Conservation (phyloP, 2,329 filamentous ascomycete genomes). For the Colletotrichum sp. region DNA sequence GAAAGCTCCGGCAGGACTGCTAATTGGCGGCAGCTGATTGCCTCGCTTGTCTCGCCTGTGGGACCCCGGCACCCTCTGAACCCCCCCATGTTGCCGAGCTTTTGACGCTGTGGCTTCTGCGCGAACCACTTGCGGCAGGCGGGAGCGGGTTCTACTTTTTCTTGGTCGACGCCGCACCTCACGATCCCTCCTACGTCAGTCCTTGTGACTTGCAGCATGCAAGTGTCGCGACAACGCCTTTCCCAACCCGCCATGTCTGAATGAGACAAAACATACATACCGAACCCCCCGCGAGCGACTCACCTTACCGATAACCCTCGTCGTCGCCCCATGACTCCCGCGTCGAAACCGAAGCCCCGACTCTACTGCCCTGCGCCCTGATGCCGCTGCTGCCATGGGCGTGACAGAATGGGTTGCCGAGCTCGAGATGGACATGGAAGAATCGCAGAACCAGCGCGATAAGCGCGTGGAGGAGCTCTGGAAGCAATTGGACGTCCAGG, state of each 20-base stretch:
- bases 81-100: slow-evolving; percentile 15
- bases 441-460: slow-evolving; percentile 81
- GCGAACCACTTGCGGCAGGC: slow-evolving; percentile 19
- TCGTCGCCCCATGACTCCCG: slow-evolving; percentile 22
- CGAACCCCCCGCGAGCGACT: background rate
- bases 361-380: slow-evolving; percentile 21
- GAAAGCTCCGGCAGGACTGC: slow-evolving; percentile 5
- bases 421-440: slow-evolving; percentile 70
- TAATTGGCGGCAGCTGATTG: slow-evolving; percentile 21
- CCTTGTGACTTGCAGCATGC: slow-evolving; percentile 19
- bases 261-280: background rate
- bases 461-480: slow-evolving; percentile 84
- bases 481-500: slow-evolving; percentile 78
- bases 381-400: slow-evolving; percentile 39
- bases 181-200: slow-evolving; percentile 21
- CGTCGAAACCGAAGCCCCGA: slow-evolving; percentile 34
- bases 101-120: slow-evolving; percentile 21
- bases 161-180: slow-evolving; percentile 18
- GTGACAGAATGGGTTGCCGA: slow-evolving; percentile 56
- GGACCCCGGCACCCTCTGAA: background rate
- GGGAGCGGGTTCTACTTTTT: slow-evolving; percentile 18
- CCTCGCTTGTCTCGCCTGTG: slow-evolving; percentile 18
- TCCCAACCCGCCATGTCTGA: slow-evolving; percentile 11
- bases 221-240: slow-evolving; percentile 16
- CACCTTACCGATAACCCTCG: background rate